Conservation (phyloP, 2,329 filamentous ascomycete genomes). For the Xylaria arbuscula region DNA sequence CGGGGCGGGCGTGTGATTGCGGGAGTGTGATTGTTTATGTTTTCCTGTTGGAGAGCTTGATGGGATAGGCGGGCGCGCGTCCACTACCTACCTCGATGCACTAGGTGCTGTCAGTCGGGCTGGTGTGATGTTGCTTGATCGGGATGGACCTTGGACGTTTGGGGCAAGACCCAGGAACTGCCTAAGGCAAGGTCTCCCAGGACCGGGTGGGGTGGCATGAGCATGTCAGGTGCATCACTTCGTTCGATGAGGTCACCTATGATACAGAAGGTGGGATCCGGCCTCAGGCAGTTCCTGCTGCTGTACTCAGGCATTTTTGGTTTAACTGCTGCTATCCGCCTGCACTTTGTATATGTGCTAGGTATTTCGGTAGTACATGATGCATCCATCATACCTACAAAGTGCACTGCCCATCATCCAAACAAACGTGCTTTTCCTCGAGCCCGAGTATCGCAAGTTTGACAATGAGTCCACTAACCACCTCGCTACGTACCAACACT, state of each 20-base stretch:
- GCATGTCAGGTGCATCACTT: not conserved
- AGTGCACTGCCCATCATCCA: no score
- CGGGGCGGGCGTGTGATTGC: slow-evolving; percentile 16
- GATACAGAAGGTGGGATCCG: not conserved
- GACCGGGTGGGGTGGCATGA: not conserved
- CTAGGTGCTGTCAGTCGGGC: not conserved
- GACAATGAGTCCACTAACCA: no score
- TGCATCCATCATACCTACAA: no score
- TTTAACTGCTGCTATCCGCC: no score
- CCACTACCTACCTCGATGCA: not conserved
- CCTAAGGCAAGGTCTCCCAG: not conserved
- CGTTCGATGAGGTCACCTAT: slow-evolving; percentile 7
- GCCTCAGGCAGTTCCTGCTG: no score
- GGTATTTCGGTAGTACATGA: no score
- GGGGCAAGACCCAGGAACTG: slow-evolving; percentile 25
- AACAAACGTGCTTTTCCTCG: no score
- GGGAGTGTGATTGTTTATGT: slow-evolving; percentile 37
- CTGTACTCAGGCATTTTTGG: no score
- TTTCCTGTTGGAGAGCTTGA: slow-evolving; percentile 35
- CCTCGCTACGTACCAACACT: no score
- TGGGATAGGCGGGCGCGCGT: slow-evolving; percentile 14
- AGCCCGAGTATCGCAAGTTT: no score
- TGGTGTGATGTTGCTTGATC: slow-evolving; percentile 18
- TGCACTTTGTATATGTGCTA: no score
- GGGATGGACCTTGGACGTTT: slow-evolving; percentile 30